Evolutionary conservation across 164 flowering plant genomes (phyloP), one percentile per base, ranked within the genome.

Genomic region (Annona squamosa): DNA sequence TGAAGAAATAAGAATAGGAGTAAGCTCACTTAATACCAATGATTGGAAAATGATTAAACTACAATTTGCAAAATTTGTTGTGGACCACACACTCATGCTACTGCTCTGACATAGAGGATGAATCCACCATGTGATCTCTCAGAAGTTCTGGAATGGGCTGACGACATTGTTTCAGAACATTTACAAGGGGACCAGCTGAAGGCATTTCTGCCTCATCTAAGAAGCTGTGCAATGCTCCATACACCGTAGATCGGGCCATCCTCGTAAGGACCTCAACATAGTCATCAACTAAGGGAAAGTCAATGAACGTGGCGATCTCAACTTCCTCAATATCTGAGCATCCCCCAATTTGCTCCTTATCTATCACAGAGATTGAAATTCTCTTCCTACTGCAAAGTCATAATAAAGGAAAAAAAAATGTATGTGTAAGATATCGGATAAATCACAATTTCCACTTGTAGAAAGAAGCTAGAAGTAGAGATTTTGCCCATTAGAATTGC

Each of bases 81-180:
- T 52, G 2, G 59, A 52, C 13, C 13, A 52, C 59, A 26, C 13
- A 48, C 17, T 81, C 76, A 72, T 5, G 41, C 65, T 63, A 17
- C 6, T 17, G 67, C 73, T 78, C 79, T 46, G 43, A 41, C 48
- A 65, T 72, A 61, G 45, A 41, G 3, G 76, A 47, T 66, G 69
- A 42, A 66, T 71, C 46, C 26, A 62, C 37, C 45, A 26, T 59
- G 16, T 80, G 57, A 26, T 76, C 66, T 73, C 79, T 80, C 41
- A 81, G 69, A 73, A 76, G 65, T 46, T 79, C 77, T 26, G 85
- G 85, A 70, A 85, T 82, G 19, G 48, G 77, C 74, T 84, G 87
- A 48, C 77, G 81, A 84, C 86, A 84, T 68, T 84, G 75, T 71
- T 82, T 83, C 43, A 87, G 82, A 59, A 79, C 68, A 63, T 80